Evolutionary conservation across 1,284 basidiomycete genomes (phyloP).

Genomic region (Marasmius sp.): DNA sequence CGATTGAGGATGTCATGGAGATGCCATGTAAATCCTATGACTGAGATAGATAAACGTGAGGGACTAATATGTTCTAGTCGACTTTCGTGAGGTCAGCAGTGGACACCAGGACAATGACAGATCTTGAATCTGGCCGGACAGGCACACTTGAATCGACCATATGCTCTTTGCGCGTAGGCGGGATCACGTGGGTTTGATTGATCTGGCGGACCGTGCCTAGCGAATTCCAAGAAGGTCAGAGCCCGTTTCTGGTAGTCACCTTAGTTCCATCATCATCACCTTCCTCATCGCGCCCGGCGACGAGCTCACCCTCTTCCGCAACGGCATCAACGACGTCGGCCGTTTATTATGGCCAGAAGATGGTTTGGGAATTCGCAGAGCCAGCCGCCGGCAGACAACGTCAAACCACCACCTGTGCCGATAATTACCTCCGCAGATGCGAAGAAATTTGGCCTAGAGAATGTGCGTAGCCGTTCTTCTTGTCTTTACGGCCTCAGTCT

Average conservation of each 20-base stretch:
- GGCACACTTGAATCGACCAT: neutral
- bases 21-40: too few species aligned
- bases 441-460: conserved; percentile 90
- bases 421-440: conserved; percentile 57
- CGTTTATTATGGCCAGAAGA: conserved; percentile 40
- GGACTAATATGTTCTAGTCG: too few species aligned
- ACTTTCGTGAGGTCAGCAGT: too few species aligned
- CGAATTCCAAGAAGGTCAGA: neutral
- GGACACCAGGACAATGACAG: too few species aligned
- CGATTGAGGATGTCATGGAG: too few species aligned
- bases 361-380: conserved; percentile 29
- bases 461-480: conserved; percentile 56
- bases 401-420: conserved; percentile 28
- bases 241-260: neutral
- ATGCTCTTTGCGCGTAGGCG: neutral
- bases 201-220: neutral
- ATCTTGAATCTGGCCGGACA: neutral
- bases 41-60: too few species aligned
- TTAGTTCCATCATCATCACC: neutral
- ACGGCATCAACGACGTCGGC: conserved; percentile 3
- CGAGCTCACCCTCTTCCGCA: conserved; percentile 5
- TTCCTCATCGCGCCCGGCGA: conserved; percentile 1
- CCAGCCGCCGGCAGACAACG: conserved; percentile 3
- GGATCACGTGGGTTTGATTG: neutral
- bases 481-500: conserved; percentile 5